Evolutionary conservation across 2,329 filamentous ascomycete species (phyloP).

Genomic region (Colletotrichum sp.): DNA sequence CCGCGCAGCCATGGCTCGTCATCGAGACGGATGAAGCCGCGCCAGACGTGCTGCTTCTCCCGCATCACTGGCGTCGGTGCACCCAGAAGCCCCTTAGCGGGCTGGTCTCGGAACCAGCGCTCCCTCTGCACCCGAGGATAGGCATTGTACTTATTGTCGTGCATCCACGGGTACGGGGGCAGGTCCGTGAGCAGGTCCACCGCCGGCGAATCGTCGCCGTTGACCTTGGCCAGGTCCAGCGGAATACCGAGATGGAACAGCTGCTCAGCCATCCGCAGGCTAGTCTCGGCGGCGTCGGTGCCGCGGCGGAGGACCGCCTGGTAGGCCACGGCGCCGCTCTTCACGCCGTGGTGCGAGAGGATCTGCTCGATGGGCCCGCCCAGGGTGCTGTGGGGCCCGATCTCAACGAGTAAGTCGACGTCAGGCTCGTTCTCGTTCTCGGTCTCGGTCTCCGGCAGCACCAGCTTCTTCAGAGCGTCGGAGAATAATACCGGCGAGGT

Average conservation of each 20-base stretch:
- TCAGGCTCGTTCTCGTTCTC: background rate
- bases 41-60: slow-evolving; percentile 26
- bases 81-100: background rate
- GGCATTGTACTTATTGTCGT: background rate
- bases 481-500: slow-evolving; percentile 14
- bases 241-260: background rate
- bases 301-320: background rate
- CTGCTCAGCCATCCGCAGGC: slow-evolving; percentile 45
- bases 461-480: slow-evolving; percentile 39
- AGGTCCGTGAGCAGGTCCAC: background rate
- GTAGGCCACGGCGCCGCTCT: background rate
- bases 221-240: background rate
- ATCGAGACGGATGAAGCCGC: background rate
- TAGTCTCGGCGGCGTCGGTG: slow-evolving; percentile 30
- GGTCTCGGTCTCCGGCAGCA: slow-evolving; percentile 14
- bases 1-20: slow-evolving; percentile 42
- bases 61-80: slow-evolving; percentile 37
- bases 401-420: slow-evolving; percentile 30
- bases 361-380: slow-evolving; percentile 32
- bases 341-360: slow-evolving; percentile 14
- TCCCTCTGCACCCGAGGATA: background rate
- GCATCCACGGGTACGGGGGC: slow-evolving; percentile 11
- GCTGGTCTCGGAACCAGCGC: background rate
- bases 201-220: background rate
- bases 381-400: slow-evolving; percentile 34